phyloP scores from a whole-genome alignment of 2,329 filamentous ascomycete species.

The Ceratocystis alfenasii region DNA sequence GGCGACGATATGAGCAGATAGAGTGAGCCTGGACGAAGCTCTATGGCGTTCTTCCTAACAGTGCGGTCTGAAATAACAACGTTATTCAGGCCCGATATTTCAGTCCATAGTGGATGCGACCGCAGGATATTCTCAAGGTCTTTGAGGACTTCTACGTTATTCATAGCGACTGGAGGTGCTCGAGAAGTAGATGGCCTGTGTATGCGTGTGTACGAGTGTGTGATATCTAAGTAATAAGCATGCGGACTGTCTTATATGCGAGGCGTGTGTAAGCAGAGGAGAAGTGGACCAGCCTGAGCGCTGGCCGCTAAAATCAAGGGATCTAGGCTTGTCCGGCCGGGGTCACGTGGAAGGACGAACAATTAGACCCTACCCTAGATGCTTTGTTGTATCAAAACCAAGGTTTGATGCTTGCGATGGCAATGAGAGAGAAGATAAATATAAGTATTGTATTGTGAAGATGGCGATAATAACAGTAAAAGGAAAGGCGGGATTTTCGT shows the following conservation, averaged over 20 bases:
- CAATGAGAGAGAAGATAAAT: too few species aligned
- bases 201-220: neutral
- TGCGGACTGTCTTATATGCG: neutral
- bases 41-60: neutral
- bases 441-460: too few species aligned
- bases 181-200: neutral
- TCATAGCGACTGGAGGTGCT: neutral
- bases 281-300: neutral
- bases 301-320: neutral
- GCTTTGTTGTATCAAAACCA: neutral
- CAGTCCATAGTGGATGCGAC: neutral
- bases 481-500: neutral
- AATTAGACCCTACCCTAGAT: neutral
- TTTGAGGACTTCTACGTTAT: neutral
- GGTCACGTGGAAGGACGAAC: neutral
- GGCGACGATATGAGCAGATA: slow-evolving; percentile 19
- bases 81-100: neutral
- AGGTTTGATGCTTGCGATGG: neutral
- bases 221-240: too few species aligned
- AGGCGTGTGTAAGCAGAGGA: neutral
- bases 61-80: neutral
- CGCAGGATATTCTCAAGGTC: neutral
- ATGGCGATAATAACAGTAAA: too few species aligned
- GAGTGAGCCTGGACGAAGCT: slow-evolving; percentile 4
- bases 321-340: neutral